These are phyloP conservation scores for Polychytrium aggregatum DNA, from an alignment of 192 early-diverging fungal species.

Conservation along the genomic window DNA sequence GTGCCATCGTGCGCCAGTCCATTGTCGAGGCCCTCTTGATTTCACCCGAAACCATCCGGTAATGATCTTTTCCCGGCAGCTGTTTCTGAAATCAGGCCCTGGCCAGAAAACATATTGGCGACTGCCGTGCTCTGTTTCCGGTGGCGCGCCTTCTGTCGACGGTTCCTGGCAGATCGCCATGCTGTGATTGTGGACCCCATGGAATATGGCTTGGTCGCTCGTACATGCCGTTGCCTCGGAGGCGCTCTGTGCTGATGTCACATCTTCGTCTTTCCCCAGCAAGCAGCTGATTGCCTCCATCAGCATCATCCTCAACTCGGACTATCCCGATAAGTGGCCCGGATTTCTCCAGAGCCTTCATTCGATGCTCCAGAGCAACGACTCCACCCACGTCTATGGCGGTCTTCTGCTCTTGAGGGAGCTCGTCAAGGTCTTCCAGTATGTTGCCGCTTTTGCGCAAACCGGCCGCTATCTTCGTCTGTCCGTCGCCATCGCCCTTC, in stretches of 20 bases:
- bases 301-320: conserved; percentile 59
- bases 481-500: no score
- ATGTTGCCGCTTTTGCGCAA: conserved; percentile 16
- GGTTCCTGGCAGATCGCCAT: no score
- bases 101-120: no score
- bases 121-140: no score
- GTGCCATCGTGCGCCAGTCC: conserved; percentile 49
- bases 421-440: conserved; percentile 69
- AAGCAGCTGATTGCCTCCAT: conserved; percentile 68
- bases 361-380: conserved; percentile 48
- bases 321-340: conserved; percentile 72
- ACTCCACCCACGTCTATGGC: conserved; percentile 55
- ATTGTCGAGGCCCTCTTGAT: conserved; percentile 66
- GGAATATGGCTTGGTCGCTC: no score
- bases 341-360: conserved; percentile 58
- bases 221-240: no score
- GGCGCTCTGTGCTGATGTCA: no score
- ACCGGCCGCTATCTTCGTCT: not conserved
- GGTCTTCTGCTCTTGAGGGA: conserved; percentile 72
- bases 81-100: no score
- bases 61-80: no score
- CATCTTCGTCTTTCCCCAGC: no score
- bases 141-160: no score
- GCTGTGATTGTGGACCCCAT: no score
- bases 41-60: conserved; percentile 65